phyloP scores from a whole-genome alignment of 345 rosid species.

The Eucalyptus marginata region DNA sequence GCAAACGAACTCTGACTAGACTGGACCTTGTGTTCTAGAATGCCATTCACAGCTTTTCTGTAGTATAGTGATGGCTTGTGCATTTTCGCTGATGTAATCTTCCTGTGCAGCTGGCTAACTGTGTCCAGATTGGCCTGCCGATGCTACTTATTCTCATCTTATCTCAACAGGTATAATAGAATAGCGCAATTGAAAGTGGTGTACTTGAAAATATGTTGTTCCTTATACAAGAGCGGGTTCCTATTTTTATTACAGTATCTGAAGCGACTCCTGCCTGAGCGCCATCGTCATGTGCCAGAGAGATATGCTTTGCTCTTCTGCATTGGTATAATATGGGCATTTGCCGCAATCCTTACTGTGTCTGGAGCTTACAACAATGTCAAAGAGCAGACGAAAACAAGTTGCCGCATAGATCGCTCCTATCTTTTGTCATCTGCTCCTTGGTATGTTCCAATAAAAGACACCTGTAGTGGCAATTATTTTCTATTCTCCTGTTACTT shows the following conservation, averaged over 20 bases:
- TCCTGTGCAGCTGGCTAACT: constrained; percentile 69
- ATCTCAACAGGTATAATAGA: constrained; percentile 51
- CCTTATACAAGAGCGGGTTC: neutral
- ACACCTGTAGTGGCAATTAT: neutral
- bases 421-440: constrained; percentile 70
- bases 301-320: constrained; percentile 82
- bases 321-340: constrained; percentile 75
- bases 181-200: neutral
- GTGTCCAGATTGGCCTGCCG: constrained; percentile 91
- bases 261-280: constrained; percentile 17
- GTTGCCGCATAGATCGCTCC: constrained; percentile 75
- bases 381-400: constrained; percentile 37
- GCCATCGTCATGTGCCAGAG: constrained; percentile 32
- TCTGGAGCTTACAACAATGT: constrained; percentile 92
- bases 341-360: constrained; percentile 85
- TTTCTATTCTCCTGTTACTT: neutral
- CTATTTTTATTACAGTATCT: constrained; percentile 42
- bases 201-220: neutral
- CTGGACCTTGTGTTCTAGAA: neutral
- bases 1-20: neutral
- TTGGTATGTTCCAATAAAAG: constrained; percentile 31
- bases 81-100: neutral
- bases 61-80: neutral
- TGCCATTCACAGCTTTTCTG: neutral
- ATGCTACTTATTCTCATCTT: constrained; percentile 70